Conservation (phyloP, 1,139 yeast species). For the Saccharomyces hybrid region DNA sequence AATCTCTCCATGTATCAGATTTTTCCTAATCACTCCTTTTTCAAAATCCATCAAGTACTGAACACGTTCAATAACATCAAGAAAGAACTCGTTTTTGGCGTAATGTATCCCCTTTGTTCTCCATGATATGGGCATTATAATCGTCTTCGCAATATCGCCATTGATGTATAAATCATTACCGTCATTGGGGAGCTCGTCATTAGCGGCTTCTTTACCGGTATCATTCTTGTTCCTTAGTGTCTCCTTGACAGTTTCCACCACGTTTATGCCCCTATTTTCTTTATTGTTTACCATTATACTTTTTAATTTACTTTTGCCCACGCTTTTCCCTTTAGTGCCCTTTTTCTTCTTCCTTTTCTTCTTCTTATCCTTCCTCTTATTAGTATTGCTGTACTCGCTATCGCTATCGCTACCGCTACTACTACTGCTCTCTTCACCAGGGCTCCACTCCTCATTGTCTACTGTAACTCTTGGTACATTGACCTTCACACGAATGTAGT, state of each 20-base stretch:
- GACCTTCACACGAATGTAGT: constrained; percentile 46
- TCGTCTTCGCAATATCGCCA: constrained; percentile 61
- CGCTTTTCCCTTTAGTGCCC: neutral
- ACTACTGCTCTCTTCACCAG: constrained; percentile 16
- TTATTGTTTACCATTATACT: constrained; percentile 1
- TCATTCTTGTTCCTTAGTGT: constrained; percentile 2
- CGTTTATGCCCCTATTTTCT: constrained; percentile 7
- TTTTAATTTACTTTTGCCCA: constrained; percentile 4
- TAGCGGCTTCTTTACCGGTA: neutral
- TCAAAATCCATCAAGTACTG: constrained; percentile 56
- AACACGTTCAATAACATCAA: constrained; percentile 62
- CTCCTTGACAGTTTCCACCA: constrained; percentile 6
- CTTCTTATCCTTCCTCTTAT: constrained; percentile 11
- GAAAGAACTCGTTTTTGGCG: constrained; percentile 69
- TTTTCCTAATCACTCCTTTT: constrained; percentile 49
- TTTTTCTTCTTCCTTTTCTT: constrained; percentile 8
- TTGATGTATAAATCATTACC: constrained; percentile 37
- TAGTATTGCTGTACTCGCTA: constrained; percentile 15
- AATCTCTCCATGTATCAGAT: constrained; percentile 58
- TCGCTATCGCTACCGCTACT: constrained; percentile 6
- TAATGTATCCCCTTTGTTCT: constrained; percentile 75
- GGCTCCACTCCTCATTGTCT: constrained; percentile 11
- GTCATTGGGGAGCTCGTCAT: constrained; percentile 21
- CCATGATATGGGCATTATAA: constrained; percentile 72
- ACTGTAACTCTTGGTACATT: constrained; percentile 15